Percentiles rank a stretch among this genome's conserved stretches.
Evolutionary conservation across 129 eudicot genomes (phyloP).

Genomic region (Flaveria ramosissima): DNA sequence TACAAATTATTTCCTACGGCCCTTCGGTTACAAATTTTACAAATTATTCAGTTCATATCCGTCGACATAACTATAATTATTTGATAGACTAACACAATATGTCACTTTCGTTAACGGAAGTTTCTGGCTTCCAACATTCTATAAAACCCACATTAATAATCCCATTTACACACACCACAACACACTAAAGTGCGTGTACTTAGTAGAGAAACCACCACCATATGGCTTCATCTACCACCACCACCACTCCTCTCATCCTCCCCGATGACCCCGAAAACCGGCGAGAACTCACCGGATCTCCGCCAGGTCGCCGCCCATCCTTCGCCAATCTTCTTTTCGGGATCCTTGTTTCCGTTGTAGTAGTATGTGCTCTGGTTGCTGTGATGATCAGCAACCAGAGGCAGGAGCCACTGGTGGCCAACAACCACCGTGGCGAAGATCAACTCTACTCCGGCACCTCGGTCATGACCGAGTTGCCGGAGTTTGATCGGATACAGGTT

Average conservation of each 20-base stretch:
- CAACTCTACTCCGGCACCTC: slow-evolving; percentile 20
- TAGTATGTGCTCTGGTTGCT: slow-evolving; percentile 21
- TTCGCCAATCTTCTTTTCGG: slow-evolving; percentile 18
- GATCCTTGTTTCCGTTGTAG: slow-evolving; percentile 19
- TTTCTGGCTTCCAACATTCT: slow-evolving; percentile 14
- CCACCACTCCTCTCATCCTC: slow-evolving; percentile 35
- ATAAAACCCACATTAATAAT: slow-evolving; percentile 22
- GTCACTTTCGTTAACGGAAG: not conserved
- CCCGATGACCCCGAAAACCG: slow-evolving; percentile 20
- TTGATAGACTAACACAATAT: not conserved
- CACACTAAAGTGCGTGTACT: slow-evolving; percentile 28
- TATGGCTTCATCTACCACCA: slow-evolving; percentile 37
- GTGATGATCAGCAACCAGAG: slow-evolving; percentile 28
- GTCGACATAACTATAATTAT: not conserved
- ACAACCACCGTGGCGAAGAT: slow-evolving; percentile 6
- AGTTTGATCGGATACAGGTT: slow-evolving; percentile 7
- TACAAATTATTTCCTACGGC: too few relatives aligned
- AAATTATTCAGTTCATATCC: too few relatives aligned
- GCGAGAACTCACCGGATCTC: slow-evolving; percentile 19
- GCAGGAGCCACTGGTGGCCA: slow-evolving; percentile 12
- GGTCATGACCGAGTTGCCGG: not conserved
- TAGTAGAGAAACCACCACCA: slow-evolving; percentile 14
- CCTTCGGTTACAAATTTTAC: too few relatives aligned
- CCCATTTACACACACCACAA: slow-evolving; percentile 14
- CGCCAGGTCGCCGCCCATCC: slow-evolving; percentile 23